Evolutionary conservation across 208 protist species (phyloP).

Genomic region (Strigomonas culicis): DNA sequence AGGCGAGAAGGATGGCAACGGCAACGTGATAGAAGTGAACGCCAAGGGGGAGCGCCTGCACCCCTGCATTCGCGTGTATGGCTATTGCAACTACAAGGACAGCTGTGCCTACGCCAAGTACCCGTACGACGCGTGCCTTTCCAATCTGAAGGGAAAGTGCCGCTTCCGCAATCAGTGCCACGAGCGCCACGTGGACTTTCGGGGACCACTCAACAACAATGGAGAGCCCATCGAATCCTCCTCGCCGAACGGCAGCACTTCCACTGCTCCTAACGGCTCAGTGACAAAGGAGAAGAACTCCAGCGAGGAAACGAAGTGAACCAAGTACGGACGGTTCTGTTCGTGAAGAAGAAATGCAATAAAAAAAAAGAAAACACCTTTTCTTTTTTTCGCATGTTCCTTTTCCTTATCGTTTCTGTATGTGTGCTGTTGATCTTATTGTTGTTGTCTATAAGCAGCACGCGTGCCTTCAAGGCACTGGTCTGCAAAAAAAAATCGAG

Average conservation of each 20-base stretch:
- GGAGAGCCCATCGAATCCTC: constrained; percentile 20
- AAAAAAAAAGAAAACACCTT: constrained; percentile 9
- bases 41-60: constrained; percentile 67
- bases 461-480: no score
- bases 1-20: constrained; percentile 8
- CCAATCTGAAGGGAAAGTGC: constrained; percentile 86
- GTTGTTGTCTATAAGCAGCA: no score
- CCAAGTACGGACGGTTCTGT: constrained; percentile 15
- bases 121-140: constrained; percentile 85
- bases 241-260: constrained; percentile 6
- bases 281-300: neutral
- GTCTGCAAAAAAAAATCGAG: neutral
- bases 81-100: constrained; percentile 87
- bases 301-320: constrained; percentile 1
- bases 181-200: constrained; percentile 84
- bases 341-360: constrained; percentile 10
- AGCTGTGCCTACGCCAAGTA: constrained; percentile 84
- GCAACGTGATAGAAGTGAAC: constrained; percentile 35
- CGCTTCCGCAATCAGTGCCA: constrained; percentile 86
- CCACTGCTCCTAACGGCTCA: constrained; percentile 9
- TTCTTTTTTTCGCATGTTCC: constrained; percentile 1
- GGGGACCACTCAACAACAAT: constrained; percentile 56
- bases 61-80: constrained; percentile 87
- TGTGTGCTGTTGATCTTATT: no score
- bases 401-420: no score